Base-by-base conservation (phyloP, 164 flowering plant genomes). In the Nymphaea colorata region DNA sequence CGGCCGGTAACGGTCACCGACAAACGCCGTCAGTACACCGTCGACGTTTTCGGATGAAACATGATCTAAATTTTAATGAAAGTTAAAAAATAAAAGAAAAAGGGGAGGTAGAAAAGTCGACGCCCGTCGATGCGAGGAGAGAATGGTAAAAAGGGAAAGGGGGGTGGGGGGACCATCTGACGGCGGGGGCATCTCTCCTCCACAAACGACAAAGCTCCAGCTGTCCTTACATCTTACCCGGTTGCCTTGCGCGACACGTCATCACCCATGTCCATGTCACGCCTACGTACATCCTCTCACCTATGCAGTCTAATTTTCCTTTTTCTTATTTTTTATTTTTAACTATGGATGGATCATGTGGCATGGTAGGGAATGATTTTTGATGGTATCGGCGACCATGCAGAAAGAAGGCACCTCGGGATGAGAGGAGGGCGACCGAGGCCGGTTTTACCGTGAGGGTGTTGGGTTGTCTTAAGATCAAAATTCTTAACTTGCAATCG, bases 151-250 rank as follows among this genome's bases (percentile, higher is more conserved):
- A 51, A 10, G 14, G 8, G 14, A 3, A 2, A 8, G 8, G 57
- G 57, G 12, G 57, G 14, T 7, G 57, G 12, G 15, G 57, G 57
- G 57, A 51, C 57, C 57, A 51, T 51, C 57, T 51, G 57, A 51
- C 57, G 57, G 57, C 57, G 12, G 14, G 57, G 14, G 57, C 57
- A 51, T 51, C 14, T 51, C 57, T 51, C 14, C 57, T 51, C 3
- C 15, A 51, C 57, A 8, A 8, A 51, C 57, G 57, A 51, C 57
- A 8, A 51, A 51, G 14, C 57, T 51, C 14, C 64, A 11, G 42
- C 45, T 59, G 6, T 55, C 62, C 69, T 51, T 41, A 55, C 69
- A 57, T 16, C n/a, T n/a, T 59, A 57, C 14, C 60, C 18, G 25
- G 63, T 63, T 14, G 25, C 57, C 57, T 51, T 51, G 57, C 14